Evolutionary conservation across 1,284 basidiomycete species (phyloP).

Genomic region (Tremellales sp.): DNA sequence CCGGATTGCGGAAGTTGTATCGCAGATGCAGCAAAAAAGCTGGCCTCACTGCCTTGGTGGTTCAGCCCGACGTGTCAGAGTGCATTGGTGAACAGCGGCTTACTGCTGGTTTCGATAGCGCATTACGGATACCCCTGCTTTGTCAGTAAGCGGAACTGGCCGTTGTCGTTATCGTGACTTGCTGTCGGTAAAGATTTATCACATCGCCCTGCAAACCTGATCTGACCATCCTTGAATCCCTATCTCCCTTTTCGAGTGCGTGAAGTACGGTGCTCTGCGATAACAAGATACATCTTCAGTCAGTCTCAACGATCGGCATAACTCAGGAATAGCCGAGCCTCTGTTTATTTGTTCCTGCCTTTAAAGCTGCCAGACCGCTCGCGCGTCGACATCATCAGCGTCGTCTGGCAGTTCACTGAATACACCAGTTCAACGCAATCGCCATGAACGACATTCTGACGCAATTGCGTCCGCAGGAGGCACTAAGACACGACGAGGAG

Average conservation of each 20-base stretch:
- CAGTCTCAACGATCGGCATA: too few species aligned
- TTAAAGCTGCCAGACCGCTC: background rate
- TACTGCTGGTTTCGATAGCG: constrained; percentile 35
- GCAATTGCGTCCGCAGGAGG: constrained; percentile 56
- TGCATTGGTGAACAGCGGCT: background rate
- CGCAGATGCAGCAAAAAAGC: constrained; percentile 44
- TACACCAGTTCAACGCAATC: constrained; percentile 23
- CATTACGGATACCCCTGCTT: constrained; percentile 35
- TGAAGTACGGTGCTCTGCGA: too few species aligned
- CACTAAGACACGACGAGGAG: constrained; percentile 58
- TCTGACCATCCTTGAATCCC: constrained; percentile 30
- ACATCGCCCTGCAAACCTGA: constrained; percentile 48
- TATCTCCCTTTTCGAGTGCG: too few species aligned
- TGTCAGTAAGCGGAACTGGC: constrained; percentile 2
- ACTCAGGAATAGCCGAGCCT: background rate
- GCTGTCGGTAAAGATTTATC: constrained; percentile 44
- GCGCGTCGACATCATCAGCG: background rate
- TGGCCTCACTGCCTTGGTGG: constrained; percentile 19
- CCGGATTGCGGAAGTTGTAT: constrained; percentile 46
- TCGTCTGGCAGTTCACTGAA: background rate
- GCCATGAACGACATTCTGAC: constrained; percentile 73
- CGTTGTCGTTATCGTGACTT: constrained; percentile 6
- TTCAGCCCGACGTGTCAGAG: background rate
- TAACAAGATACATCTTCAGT: too few species aligned
- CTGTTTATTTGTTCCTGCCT: background rate